phyloP scores from a whole-genome alignment of 202 grass and related monocot genomes.

The Carex arenaria region DNA sequence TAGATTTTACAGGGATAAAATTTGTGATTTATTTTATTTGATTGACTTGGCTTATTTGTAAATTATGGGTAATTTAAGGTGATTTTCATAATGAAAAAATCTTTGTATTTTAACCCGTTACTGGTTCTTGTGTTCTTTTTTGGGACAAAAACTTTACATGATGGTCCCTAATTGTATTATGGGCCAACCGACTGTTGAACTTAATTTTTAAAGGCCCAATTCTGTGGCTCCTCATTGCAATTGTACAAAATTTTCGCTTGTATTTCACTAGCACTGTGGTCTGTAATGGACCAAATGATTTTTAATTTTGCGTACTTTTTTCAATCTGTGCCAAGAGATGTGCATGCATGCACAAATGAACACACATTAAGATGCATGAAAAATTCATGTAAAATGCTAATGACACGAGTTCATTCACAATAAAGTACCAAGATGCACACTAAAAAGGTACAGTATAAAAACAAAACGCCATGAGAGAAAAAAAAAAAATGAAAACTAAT shows the following conservation, averaged over 20 bases:
- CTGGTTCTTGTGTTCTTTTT: neutral
- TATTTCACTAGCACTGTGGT: no score
- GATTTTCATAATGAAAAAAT: neutral
- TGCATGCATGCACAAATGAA: no score
- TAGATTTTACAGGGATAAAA: neutral
- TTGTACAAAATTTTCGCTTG: neutral
- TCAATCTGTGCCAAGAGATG: no score
- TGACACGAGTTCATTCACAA: no score
- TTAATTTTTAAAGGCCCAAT: neutral
- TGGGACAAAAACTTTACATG: neutral
- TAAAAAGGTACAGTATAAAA: neutral
- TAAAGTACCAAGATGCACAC: neutral
- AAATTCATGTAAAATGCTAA: no score
- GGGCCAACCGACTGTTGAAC: neutral
- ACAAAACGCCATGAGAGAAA: neutral
- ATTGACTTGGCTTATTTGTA: neutral
- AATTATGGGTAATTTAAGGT: neutral
- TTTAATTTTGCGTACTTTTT: no score
- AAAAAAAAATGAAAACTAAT: neutral
- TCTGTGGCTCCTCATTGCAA: neutral
- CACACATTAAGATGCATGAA: no score
- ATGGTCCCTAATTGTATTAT: neutral
- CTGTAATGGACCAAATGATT: no score
- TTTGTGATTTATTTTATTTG: neutral
- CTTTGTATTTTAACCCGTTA: neutral